phyloP scores from a whole-genome alignment of 495 filamentous ascomycete genomes.

The Neurospora sp. region DNA sequence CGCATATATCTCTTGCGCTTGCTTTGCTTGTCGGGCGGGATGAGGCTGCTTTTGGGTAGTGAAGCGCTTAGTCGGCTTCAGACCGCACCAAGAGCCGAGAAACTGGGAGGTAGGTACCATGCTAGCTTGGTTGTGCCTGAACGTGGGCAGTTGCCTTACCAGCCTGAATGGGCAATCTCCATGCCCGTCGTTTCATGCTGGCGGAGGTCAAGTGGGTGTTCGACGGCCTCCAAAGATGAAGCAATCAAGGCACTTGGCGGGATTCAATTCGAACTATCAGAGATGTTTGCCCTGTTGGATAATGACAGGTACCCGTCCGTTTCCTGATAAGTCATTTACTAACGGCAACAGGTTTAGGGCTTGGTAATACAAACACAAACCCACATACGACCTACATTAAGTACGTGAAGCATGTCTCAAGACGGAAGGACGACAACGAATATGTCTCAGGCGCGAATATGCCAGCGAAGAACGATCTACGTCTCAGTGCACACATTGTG shows the following conservation, averaged over 20 bases:
- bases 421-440: background rate
- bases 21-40: background rate
- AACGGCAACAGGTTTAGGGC: background rate
- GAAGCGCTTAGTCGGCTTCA: background rate
- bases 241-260: background rate
- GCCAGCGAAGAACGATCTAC: background rate
- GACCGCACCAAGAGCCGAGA: background rate
- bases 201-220: background rate
- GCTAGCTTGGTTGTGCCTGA: background rate
- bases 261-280: background rate
- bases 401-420: background rate
- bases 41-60: background rate
- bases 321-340: background rate
- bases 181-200: background rate
- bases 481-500: background rate
- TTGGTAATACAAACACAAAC: background rate
- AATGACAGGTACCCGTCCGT: background rate
- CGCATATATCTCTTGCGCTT: background rate
- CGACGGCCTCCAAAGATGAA: background rate
- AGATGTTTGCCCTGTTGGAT: background rate
- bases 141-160: background rate
- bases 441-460: background rate
- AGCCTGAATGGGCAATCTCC: background rate
- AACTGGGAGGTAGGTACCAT: background rate
- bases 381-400: background rate